phyloP scores from a whole-genome alignment of 2,329 filamentous ascomycete genomes.

The Talaromyces albobiverticillius region DNA sequence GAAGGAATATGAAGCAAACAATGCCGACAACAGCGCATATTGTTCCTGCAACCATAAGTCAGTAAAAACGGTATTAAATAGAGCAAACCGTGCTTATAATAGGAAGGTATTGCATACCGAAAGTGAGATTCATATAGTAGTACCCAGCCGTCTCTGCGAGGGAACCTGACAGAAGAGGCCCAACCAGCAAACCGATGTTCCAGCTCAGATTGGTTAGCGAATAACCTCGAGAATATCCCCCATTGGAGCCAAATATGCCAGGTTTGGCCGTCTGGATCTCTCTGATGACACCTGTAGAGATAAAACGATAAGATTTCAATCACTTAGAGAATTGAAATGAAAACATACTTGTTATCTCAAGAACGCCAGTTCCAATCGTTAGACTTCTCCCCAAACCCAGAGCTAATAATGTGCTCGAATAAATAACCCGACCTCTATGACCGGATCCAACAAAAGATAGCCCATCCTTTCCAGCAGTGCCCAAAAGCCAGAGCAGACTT shows the following conservation, averaged over 20 bases:
- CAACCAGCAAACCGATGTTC: conserved; percentile 10
- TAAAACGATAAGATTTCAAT: not conserved
- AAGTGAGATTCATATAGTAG: conserved; percentile 13
- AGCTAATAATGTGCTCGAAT: conserved; percentile 18
- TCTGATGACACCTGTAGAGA: conserved; percentile 4
- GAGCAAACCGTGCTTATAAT: too few species aligned
- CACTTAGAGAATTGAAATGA: too few species aligned
- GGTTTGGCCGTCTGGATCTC: conserved; percentile 8
- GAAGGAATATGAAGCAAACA: conserved; percentile 6
- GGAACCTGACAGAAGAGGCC: conserved; percentile 9
- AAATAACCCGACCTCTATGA: conserved; percentile 21
- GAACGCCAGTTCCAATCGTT: conserved; percentile 26
- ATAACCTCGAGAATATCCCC: conserved; percentile 13
- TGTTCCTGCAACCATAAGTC: not conserved
- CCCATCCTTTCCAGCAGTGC: conserved; percentile 25
- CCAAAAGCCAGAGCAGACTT: conserved; percentile 26
- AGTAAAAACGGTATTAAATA: not conserved
- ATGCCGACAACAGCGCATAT: conserved; percentile 3
- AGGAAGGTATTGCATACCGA: not conserved
- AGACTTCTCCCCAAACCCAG: conserved; percentile 25
- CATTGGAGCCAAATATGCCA: conserved; percentile 12
- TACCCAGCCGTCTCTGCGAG: conserved; percentile 9
- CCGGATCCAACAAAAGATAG: conserved; percentile 24
- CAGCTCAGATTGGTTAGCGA: conserved; percentile 13
- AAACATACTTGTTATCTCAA: conserved; percentile 31